A percentile compares a stretch with the other conserved stretches of the same genome.
phyloP scores from a whole-genome alignment of 257 asterid genomes.

The Parsonsia alboflavescens region DNA sequence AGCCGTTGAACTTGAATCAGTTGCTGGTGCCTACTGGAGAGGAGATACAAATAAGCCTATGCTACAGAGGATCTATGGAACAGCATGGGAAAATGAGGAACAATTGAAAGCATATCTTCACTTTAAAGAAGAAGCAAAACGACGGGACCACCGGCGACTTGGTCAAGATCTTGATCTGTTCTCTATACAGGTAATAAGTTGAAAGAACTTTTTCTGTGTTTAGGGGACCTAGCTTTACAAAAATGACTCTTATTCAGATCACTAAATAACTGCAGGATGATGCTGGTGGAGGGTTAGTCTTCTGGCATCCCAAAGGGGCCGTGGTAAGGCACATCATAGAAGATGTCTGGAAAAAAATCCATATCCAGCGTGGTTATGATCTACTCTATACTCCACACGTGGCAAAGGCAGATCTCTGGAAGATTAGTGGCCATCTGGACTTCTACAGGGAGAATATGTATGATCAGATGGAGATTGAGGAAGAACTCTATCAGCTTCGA shows the following conservation, averaged over 20 bases:
- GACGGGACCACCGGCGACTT: constrained; percentile 90
- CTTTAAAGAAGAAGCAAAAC: constrained; percentile 95
- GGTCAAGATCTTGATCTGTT: constrained; percentile 98
- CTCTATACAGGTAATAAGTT: constrained; percentile 70
- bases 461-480: constrained; percentile 87
- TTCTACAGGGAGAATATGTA: constrained; percentile 94
- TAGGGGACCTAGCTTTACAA: neutral
- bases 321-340: constrained; percentile 79
- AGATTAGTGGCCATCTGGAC: constrained; percentile 92
- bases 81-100: constrained; percentile 97
- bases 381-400: constrained; percentile 93
- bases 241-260: constrained; percentile 24
- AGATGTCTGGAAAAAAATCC: constrained; percentile 86
- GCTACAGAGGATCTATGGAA: constrained; percentile 97
- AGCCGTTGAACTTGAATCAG: constrained; percentile 91
- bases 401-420: constrained; percentile 95
- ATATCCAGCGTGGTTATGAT: constrained; percentile 77
- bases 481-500: constrained; percentile 93
- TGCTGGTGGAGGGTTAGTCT: constrained; percentile 98
- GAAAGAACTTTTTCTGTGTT: neutral
- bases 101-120: constrained; percentile 83
- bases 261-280: constrained; percentile 64
- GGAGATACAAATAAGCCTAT: constrained; percentile 80
- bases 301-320: constrained; percentile 99
- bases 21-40: constrained; percentile 99